Evolutionary conservation across 768 basidiomycete genomes (phyloP), one percentile per base, ranked within the genome.

Genomic region (Russula brevipes): DNA sequence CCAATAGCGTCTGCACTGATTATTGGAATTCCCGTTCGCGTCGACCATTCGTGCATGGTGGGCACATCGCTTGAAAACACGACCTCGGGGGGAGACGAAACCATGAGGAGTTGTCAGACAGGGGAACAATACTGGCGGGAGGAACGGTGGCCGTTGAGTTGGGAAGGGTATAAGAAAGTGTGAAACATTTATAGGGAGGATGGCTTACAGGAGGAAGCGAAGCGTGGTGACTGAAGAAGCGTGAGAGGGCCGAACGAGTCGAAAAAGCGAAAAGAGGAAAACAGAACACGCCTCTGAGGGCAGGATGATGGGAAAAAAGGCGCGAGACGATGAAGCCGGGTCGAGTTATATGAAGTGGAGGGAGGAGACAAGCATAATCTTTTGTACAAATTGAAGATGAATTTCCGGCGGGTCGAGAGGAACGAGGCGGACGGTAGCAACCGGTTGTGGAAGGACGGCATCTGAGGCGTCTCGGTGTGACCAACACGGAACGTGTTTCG

Each of bases 21-120:
- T 64, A 93, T 79, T 47, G 89, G 88, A 54, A 93, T 90, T 72
- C 84, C 80, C 0, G 90, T 91, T 62, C 89, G 84, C 59, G 76
- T 79, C 0, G 91, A 87, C 90, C 90, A 93, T 63, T 81, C 85
- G 75, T 91, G 88, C 86, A 93, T 89, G 72, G 87, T 85, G 61
- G 79, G 79, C 72, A 92, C 87, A 70, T 89, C 85, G 73, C 84
- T 85, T 66, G 87, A 89, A 73, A 91, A 92, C 64, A 87, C 80
- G 73, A 91, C 83, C 70, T 89, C 79, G 45, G 80, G 82, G 47
- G 74, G 71, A 39, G 72, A 67, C 55, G 70, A 71, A 47, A 68
- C 58, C 72, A 73, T 73, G 47, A 65, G 53, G 65, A 66, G n/a
- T 50, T 39, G 53, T 65, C 11, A 54, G 59, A 61, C 61, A 66